Percentiles rank a stretch among this genome's conserved stretches.
Evolutionary conservation across 148 eudicot species (phyloP).

Genomic region (Spergularia marina): DNA sequence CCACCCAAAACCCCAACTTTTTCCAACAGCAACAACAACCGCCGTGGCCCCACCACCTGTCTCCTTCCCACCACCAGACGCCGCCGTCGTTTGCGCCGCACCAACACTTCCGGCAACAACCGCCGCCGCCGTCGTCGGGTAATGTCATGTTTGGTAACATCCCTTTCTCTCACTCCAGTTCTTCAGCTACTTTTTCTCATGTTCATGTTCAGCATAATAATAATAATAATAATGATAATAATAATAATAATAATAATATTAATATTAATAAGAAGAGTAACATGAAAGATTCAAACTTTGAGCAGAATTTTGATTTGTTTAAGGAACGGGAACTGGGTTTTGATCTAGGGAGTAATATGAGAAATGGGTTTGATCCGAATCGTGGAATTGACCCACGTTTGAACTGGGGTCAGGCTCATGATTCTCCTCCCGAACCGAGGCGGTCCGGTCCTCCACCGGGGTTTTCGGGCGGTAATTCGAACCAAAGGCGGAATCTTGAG

Average conservation of each 20-base stretch:
- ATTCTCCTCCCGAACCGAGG: slow-evolving; percentile 29
- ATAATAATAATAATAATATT: too few species aligned
- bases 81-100: slow-evolving; percentile 33
- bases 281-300: slow-evolving; percentile 10
- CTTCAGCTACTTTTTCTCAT: neutral
- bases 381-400: slow-evolving; percentile 23
- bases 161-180: slow-evolving; percentile 12
- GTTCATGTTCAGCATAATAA: neutral
- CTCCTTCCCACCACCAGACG: slow-evolving; percentile 18
- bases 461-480: slow-evolving; percentile 37
- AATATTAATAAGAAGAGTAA: neutral
- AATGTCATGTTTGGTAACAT: slow-evolving; percentile 42
- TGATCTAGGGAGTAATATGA: slow-evolving; percentile 13
- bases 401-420: slow-evolving; percentile 17
- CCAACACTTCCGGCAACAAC: slow-evolving; percentile 32
- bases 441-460: slow-evolving; percentile 62
- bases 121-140: slow-evolving; percentile 23
- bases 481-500: slow-evolving; percentile 32
- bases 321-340: slow-evolving; percentile 28
- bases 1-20: slow-evolving; percentile 38
- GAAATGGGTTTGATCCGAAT: slow-evolving; percentile 31
- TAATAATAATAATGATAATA: too few species aligned
- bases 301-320: neutral
- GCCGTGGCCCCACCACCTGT: slow-evolving; percentile 38
- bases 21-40: slow-evolving; percentile 23